Base-by-base conservation (phyloP, 441 rosid species). In the Adansonia grandidieri region DNA sequence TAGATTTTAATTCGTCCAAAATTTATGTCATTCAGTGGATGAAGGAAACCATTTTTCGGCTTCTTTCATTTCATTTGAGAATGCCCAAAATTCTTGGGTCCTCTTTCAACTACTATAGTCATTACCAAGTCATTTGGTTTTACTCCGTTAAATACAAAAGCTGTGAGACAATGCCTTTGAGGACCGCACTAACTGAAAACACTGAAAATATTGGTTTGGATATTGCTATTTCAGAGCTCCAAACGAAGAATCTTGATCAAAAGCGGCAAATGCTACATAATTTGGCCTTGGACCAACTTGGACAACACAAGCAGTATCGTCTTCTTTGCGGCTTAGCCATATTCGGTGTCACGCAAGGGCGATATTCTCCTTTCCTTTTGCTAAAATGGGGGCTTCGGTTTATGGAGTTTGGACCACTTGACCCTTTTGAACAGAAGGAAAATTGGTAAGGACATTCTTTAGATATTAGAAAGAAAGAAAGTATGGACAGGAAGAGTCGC, bases 331-430 rank as follows among this genome's bases (percentile, higher is more conserved):
- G 75, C 61, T 60, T 14, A 24, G 9, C n/a, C 19, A 6, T 57
- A 24, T 68, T 77, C 58, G 13, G 4, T 20, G 50, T 62, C 45
- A 19, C 2, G 70, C 3, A 50, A 47, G 40, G 66, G 28, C 37
- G 20, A 69, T 2, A 45, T 58, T 69, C 37, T 77, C 50, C 60
- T 32, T 32, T 9, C 53, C 68, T 77, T 58, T 6, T 56, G 51
- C 10, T 32, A 58, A 60, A 72, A 54, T 60, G 5, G 56, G 68
- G 77, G 37, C 13, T 60, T 74, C 9, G 68, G 58, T 24, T 74
- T 37, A 3, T 37, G 40, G 40, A 37, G 40, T 37, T 74, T 24
- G 77, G 77, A 74, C 56, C 77, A 60, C 68, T n/a, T 8, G 13
- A 54, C 63, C n/a, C 15, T 13, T 71, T 71, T 72, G 10, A 32